Evolutionary conservation across 2,329 filamentous ascomycete species (phyloP), one percentile per base, ranked within the genome.

Genomic region (Cladosporium velox): DNA sequence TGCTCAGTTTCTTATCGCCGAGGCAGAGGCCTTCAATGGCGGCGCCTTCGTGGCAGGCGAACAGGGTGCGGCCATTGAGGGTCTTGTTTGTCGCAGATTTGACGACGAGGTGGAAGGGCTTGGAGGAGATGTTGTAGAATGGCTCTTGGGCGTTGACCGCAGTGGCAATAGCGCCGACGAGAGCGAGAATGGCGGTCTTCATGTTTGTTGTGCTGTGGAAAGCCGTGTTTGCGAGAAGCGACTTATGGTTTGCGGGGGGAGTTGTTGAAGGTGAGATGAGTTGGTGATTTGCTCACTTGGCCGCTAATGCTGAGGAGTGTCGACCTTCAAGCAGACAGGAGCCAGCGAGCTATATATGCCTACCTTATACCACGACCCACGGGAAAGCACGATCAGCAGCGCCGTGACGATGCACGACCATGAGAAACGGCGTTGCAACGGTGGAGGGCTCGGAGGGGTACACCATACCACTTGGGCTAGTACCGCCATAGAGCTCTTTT

Each of bases 11-110:
- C 71, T 68, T 30, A 38, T 10, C 58, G 38, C 64, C 67, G 21
- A 81, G 67, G 68, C 82, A 84, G 64, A 84, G 78, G 12, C 75
- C 77, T 70, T 83, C 81, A 63, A 84, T 82, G 4, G 77, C 82
- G 24, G 82, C 82, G 34, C 82, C 82, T 66, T 78, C 76, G 70
- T 84, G 82, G 73, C 82, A 84, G 65, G 82, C 72, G 5, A 70
- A 71, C 18, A 84, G 77, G 7, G 75, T 73, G 14, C 72, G 57
- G 64, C 78, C 78, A 59, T 83, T 77, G 63, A 79, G 68, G 1
- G 76, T 74, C 5, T 70, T 67, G 66, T 82, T 79, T 24, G n/a
- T 59, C 1, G 72, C 59, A 26, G 80, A 81, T 38, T 73, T 62
- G 47, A 83, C 66, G 52, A 79, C 69, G 26, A 84, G 77, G 34